Percentiles rank a stretch among this genome's conserved stretches.
Conservation (phyloP, 1,284 basidiomycete genomes). For the Neonothopanus nambi region DNA sequence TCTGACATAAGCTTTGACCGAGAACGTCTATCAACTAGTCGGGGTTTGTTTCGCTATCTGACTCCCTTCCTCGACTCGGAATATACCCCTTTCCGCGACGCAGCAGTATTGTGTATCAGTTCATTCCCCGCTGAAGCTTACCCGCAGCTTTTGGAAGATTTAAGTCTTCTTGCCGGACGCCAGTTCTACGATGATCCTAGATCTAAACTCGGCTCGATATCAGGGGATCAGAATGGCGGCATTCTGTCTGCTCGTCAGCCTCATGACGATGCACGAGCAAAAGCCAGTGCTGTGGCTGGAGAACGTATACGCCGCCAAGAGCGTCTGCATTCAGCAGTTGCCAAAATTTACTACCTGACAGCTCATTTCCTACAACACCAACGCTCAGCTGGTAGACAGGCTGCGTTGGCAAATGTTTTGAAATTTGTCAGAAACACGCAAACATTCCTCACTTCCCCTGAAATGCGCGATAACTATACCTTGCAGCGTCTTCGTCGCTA, state of each 20-base stretch:
- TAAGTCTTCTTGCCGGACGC: constrained; percentile 77
- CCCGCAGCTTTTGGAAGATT: constrained; percentile 81
- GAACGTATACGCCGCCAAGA: constrained; percentile 75
- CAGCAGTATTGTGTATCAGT: constrained; percentile 86
- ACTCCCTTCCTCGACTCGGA: constrained; percentile 89
- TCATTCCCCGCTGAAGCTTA: constrained; percentile 80
- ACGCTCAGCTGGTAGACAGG: constrained; percentile 68
- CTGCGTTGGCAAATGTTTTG: constrained; percentile 77
- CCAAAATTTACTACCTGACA: constrained; percentile 86
- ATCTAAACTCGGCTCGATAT: constrained; percentile 45
- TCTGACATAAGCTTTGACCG: constrained; percentile 74
- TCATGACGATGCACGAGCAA: constrained; percentile 61
- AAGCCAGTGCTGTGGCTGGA: constrained; percentile 39
- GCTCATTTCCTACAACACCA: constrained; percentile 77
- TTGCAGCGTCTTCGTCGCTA: constrained; percentile 84
- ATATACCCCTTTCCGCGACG: constrained; percentile 80
- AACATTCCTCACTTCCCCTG: constrained; percentile 68
- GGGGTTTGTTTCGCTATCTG: constrained; percentile 83
- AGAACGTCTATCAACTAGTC: constrained; percentile 75
- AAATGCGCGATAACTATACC: constrained; percentile 77
- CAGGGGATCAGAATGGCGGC: constrained; percentile 48
- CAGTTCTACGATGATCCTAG: constrained; percentile 81
- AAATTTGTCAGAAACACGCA: constrained; percentile 88
- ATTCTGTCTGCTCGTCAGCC: constrained; percentile 64
- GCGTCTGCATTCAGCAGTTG: constrained; percentile 86